These are phyloP conservation scores for Purshia tridentata DNA, from an alignment of 306 rosid species.

Conservation along the genomic window DNA sequence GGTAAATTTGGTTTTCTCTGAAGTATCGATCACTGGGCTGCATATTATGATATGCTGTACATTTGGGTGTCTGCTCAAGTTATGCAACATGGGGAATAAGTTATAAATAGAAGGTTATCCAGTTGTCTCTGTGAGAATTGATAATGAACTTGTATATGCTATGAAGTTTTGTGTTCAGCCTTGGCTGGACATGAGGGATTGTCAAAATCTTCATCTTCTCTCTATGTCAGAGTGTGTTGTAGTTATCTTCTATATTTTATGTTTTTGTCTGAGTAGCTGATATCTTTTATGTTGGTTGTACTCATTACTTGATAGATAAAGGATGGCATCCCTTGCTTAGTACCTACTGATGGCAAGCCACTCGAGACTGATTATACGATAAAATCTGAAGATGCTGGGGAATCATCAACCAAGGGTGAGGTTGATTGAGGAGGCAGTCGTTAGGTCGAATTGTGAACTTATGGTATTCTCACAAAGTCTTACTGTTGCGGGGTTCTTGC, in stretches of 20 bases:
- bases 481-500: neutral
- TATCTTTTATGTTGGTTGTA: slow-evolving; percentile 9
- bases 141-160: neutral
- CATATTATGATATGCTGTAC: neutral
- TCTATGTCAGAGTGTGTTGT: neutral
- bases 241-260: neutral
- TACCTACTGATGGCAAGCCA: slow-evolving; percentile 76
- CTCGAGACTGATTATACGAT: slow-evolving; percentile 46
- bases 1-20: neutral
- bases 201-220: no score
- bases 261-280: neutral
- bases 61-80: neutral
- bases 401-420: slow-evolving; percentile 28
- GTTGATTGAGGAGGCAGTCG: slow-evolving; percentile 27
- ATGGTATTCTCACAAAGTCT: neutral
- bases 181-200: neutral
- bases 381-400: slow-evolving; percentile 35
- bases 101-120: neutral
- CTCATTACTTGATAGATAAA: slow-evolving; percentile 47
- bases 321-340: slow-evolving; percentile 79
- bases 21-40: neutral
- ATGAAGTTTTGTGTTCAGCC: neutral
- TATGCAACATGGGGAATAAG: neutral
- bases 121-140: neutral
- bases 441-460: slow-evolving; percentile 16